Evolutionary conservation across 148 eudicot species (phyloP).

Genomic region (Drosera capensis): DNA sequence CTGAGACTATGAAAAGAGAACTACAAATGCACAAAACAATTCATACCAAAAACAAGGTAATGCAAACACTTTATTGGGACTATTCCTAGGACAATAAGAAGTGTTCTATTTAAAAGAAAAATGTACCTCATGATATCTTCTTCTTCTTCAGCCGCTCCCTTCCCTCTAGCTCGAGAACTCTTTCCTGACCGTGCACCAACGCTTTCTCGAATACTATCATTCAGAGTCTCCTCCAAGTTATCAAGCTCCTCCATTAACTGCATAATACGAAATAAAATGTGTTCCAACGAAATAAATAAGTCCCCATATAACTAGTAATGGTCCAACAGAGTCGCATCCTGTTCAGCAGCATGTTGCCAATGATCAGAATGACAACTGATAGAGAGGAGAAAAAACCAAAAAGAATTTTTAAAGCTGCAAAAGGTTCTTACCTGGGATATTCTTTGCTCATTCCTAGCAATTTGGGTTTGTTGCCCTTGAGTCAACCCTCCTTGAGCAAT

Average conservation of each 20-base stretch:
- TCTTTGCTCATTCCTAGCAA: constrained; percentile 97
- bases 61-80: not conserved
- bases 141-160: constrained; percentile 49
- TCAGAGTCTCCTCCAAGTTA: constrained; percentile 90
- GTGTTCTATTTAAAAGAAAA: not conserved
- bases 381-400: not conserved
- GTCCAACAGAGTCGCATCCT: not conserved
- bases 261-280: not conserved
- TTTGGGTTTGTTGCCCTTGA: constrained; percentile 98
- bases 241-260: constrained; percentile 95
- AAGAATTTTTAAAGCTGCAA: not conserved
- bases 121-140: constrained; percentile 65
- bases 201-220: constrained; percentile 93
- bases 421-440: constrained; percentile 53
- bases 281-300: not conserved
- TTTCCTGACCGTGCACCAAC: constrained; percentile 66
- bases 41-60: no score
- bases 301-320: not conserved
- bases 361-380: not conserved
- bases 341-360: no score
- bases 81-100: not conserved
- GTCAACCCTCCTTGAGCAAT: constrained; percentile 99
- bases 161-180: constrained; percentile 31
- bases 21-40: no score
- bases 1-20: no score